These are phyloP conservation scores for Cladosporium sp. DNA, from an alignment of 2,329 filamentous ascomycete species.

Conservation along the genomic window DNA sequence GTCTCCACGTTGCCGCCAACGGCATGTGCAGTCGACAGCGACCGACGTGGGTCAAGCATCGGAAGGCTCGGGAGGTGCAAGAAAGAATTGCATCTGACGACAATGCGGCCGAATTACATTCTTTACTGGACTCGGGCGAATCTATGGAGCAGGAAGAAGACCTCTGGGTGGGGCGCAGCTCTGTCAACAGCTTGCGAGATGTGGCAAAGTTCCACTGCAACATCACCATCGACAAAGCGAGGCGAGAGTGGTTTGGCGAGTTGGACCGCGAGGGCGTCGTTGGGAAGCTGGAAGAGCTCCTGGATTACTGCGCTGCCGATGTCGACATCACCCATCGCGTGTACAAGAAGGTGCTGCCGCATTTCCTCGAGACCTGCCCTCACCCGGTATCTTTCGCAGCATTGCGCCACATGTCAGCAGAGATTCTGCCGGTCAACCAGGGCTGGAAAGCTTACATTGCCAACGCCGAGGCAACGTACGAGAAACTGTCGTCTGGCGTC, in stretches of 20 bases:
- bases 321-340: conserved; percentile 89
- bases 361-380: conserved; percentile 83
- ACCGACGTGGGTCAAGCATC: conserved; percentile 95
- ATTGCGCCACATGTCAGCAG: conserved; percentile 84
- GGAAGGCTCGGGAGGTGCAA: conserved; percentile 79
- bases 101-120: conserved; percentile 65
- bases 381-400: conserved; percentile 98
- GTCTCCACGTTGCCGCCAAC: conserved; percentile 93
- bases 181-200: conserved; percentile 89
- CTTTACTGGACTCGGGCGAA: conserved; percentile 61
- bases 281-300: conserved; percentile 72
- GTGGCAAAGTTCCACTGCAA: conserved; percentile 96
- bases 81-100: conserved; percentile 73
- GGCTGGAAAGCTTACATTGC: conserved; percentile 82
- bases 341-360: conserved; percentile 89
- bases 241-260: conserved; percentile 81
- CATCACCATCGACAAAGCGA: conserved; percentile 83
- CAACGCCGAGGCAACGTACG: conserved; percentile 82
- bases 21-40: conserved; percentile 98
- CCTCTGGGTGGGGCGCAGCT: conserved; percentile 91
- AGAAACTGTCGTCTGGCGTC: conserved; percentile 71
- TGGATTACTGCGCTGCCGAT: conserved; percentile 94
- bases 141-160: conserved; percentile 80
- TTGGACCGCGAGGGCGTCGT: conserved; percentile 68
- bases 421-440: conserved; percentile 85